Base-by-base conservation (phyloP, 768 basidiomycete species). In the Serpula lacrymans region DNA sequence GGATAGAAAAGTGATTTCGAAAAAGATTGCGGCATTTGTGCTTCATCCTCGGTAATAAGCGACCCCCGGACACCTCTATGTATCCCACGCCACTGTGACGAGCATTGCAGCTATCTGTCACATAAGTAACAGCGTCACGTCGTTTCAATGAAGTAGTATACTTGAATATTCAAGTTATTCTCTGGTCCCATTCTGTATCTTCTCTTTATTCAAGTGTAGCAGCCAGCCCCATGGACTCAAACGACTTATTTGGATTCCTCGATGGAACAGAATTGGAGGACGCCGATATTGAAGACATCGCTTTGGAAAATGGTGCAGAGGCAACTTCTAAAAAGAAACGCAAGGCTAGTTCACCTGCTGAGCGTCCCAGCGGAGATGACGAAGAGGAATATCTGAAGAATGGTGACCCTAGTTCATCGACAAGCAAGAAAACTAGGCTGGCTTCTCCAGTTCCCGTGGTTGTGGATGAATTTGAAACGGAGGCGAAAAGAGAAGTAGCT, bases 381-480 rank as follows among this genome's bases (percentile, higher is more conserved):
- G n/a, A n/a, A n/a, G 46, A 52, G 43, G 34, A 43, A 41, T 42
- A 21, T 40, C 42, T 31, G 34, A 46, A 37, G 54, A 27, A 41
- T 45, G 45, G 10, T 1, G 51, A 50, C 21, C 56, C 47, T 37
- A 55, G 55, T 26, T 59, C 53, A 29, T 64, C 71, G 3, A 60
- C 65, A 2, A 51, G 63, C 1, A 91, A 91, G 62, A 81, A 75
- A 54, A 60, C 72, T 4, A 72, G 84, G 27, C 47, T 80, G n/a
- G 70, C 69, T 0, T 74, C 81, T 2, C 82, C 83, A 4, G 73
- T 75, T 39, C 88, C 92, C 6, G 72, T 90, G 0, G 82, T 91
- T 6, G 75, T 95, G 9, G 95, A 98, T 63, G 93, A 95, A 48
- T 92, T 97, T 57, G 90, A 94, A 64, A 91, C 87, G 1, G 90